Conservation (phyloP, 2,329 filamentous ascomycete genomes). For the Aspergillus cejpii region DNA sequence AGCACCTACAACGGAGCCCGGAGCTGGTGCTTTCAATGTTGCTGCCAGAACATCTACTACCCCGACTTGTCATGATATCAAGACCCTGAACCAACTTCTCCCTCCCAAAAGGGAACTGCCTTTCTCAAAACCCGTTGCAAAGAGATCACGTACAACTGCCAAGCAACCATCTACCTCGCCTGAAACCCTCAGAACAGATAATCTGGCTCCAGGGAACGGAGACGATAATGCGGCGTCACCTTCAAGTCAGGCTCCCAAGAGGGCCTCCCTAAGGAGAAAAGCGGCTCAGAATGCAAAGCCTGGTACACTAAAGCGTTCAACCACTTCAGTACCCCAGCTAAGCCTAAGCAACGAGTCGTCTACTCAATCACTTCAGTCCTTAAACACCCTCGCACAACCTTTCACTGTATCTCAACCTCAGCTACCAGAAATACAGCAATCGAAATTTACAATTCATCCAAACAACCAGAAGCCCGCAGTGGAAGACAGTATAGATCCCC, state of each 20-base stretch:
- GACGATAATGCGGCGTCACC: not conserved
- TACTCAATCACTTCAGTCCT: not conserved
- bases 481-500: not conserved
- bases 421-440: not conserved
- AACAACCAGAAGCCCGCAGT: not conserved
- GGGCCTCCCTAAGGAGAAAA: not conserved
- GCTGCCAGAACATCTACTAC: slow-evolving; percentile 22
- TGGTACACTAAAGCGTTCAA: not conserved
- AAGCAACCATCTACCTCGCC: not conserved
- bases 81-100: slow-evolving; percentile 31
- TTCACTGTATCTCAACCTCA: not conserved
- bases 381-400: not conserved
- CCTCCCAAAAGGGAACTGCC: slow-evolving; percentile 41
- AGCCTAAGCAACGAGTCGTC: not conserved
- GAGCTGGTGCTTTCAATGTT: not conserved
- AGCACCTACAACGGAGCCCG: not conserved
- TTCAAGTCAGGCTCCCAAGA: not conserved
- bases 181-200: not conserved
- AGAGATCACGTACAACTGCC: slow-evolving; percentile 10
- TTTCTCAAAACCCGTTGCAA: slow-evolving; percentile 29
- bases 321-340: not conserved
- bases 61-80: slow-evolving; percentile 22
- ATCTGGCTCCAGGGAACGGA: slow-evolving; percentile 2
- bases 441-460: too few species aligned
- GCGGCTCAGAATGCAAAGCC: not conserved